Evolutionary conservation across 164 flowering plant genomes (phyloP), one percentile per base, ranked within the genome.

Genomic region (Dillenia turbinata): DNA sequence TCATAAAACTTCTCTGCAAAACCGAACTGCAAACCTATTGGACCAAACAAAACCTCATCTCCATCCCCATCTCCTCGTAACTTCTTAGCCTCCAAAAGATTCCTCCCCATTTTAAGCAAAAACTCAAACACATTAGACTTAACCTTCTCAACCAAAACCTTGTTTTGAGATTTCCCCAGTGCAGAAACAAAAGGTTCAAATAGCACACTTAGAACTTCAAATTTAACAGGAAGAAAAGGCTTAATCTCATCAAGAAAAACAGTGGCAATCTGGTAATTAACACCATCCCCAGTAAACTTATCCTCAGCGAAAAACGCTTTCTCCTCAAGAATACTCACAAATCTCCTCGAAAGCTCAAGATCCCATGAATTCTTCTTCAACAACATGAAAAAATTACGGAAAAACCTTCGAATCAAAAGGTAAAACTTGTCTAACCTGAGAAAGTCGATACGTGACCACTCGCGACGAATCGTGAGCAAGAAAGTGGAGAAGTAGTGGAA

Each of bases 401-500:
- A 5, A 65, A 94, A 89, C 49, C 75, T 73, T 5, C 98, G 75
- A 64, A 87, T 79, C 64, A 89, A 63, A 10, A 87, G 74, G 54
- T 90, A 94, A 59, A 87, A 94, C 82, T 94, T 94, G 62, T 94
- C 98, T 49, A 94, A 69, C 77, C 98, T 71, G 43, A 85, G 71
- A 17, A 52, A 66, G 56, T 94, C 98, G 60, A 94, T 90, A 0
- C 98, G 92, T 52, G 83, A 16, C 98, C 98, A 94, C 70, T 94
- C 97, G 9, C 97, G 81, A n/a, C 96, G 83, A 67, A 94, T 78
- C 8, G 97, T 87, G 60, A 79, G 54, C 33, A 87, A 22, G 74
- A 90, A 89, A n/a, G 60, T 73, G 19, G 83, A 74, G 65, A 89
- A 81, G 69, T 83, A 94, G 0, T 69, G 74, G 10, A 85, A 3